phyloP scores from a whole-genome alignment of 1,284 basidiomycete species.

The Phlebopus sp. region DNA sequence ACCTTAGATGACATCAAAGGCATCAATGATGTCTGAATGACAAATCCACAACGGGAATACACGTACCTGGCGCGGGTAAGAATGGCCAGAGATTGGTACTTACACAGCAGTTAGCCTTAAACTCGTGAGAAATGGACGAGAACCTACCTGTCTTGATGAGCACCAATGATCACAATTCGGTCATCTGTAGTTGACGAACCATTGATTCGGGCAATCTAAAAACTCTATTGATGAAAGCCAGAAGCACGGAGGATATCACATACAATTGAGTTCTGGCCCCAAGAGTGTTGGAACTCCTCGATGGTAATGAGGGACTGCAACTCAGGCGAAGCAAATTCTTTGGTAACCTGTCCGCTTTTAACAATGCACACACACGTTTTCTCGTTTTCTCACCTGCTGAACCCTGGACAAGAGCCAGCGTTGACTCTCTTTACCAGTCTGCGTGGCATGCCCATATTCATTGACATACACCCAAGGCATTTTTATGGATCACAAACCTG shows the following conservation, averaged over 20 bases:
- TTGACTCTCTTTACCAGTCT: slow-evolving; percentile 82
- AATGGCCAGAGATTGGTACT: slow-evolving; percentile 89
- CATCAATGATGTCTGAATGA: slow-evolving; percentile 5
- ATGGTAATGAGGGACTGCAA: slow-evolving; percentile 62
- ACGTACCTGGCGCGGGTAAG: slow-evolving; percentile 78
- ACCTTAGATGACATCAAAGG: slow-evolving; percentile 37
- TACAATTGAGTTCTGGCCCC: slow-evolving; percentile 92
- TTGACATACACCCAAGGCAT: slow-evolving; percentile 14
- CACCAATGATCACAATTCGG: slow-evolving; percentile 66
- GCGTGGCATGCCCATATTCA: slow-evolving; percentile 12
- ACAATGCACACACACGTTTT: slow-evolving; percentile 5
- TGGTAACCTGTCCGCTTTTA: slow-evolving; percentile 55
- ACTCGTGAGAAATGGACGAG: slow-evolving; percentile 11
- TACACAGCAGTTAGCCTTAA: slow-evolving; percentile 15
- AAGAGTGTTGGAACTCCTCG: slow-evolving; percentile 82
- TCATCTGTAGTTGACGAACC: slow-evolving; percentile 63
- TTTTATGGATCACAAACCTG: slow-evolving; percentile 44
- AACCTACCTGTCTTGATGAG: slow-evolving; percentile 84
- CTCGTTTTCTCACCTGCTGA: slow-evolving; percentile 48
- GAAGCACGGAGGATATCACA: slow-evolving; percentile 19
- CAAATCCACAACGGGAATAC: slow-evolving; percentile 1
- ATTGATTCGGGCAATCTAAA: slow-evolving; percentile 68
- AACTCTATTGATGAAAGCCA: slow-evolving; percentile 2
- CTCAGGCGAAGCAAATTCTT: slow-evolving; percentile 52
- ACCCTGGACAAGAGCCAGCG: slow-evolving; percentile 80